phyloP scores from a whole-genome alignment of 2,329 filamentous ascomycete species.

The Fusarium sp. region DNA sequence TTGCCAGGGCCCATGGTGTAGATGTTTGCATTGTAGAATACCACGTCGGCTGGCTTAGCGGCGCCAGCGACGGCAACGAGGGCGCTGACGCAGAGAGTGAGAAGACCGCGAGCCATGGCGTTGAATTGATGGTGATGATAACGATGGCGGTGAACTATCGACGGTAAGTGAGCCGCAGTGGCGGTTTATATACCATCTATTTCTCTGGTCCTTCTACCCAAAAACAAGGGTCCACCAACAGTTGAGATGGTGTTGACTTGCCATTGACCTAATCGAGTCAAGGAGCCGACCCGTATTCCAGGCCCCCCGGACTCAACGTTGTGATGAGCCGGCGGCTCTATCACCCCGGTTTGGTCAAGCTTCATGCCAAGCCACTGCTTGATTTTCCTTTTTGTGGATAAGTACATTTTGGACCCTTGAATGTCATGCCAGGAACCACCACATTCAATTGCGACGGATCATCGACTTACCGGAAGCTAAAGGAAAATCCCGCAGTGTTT shows the following conservation, averaged over 20 bases:
- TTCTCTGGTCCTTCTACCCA: neutral
- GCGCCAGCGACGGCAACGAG: conserved; percentile 22
- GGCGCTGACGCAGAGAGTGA: conserved; percentile 29
- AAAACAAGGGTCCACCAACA: neutral
- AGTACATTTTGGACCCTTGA: conserved; percentile 1
- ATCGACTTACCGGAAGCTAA: neutral
- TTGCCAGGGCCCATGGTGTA: conserved; percentile 41
- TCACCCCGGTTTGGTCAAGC: conserved; percentile 9
- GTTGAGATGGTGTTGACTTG: neutral
- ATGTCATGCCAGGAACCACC: neutral
- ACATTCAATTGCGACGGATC: neutral
- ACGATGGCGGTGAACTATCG: conserved; percentile 1
- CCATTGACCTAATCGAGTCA: neutral
- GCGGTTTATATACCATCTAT: conserved; percentile 3
- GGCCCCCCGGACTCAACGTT: neutral
- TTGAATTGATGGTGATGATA: neutral
- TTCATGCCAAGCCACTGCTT: neutral
- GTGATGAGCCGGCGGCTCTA: conserved; percentile 2
- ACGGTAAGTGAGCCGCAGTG: neutral
- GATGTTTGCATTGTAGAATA: conserved; percentile 47
- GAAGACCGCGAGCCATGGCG: conserved; percentile 33
- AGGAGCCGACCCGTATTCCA: neutral
- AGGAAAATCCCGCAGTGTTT: neutral
- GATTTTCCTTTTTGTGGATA: neutral
- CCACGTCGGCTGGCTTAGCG: conserved; percentile 26